Percentiles rank a stretch among this genome's conserved stretches.
Evolutionary conservation across 164 flowering plant genomes (phyloP).

Genomic region (Magnolia officinalis): DNA sequence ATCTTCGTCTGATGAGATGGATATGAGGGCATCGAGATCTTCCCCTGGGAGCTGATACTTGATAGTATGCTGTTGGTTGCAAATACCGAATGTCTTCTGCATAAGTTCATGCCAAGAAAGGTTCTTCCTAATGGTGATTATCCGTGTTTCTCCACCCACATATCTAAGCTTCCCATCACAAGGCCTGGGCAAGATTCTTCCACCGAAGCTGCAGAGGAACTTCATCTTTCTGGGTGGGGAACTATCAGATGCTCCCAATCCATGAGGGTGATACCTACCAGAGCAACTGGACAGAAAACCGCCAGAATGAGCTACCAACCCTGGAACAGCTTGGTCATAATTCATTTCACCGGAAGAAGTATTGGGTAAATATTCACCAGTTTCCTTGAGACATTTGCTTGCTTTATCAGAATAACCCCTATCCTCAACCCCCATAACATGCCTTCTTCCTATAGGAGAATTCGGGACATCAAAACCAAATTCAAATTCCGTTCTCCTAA

Average conservation of each 20-base stretch:
- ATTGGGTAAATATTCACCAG: conserved; percentile 17
- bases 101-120: conserved; percentile 47
- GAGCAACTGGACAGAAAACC: conserved; percentile 30
- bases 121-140: conserved; percentile 53
- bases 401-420: conserved; percentile 22
- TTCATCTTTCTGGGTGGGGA: conserved; percentile 52
- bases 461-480: conserved; percentile 23
- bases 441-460: conserved; percentile 4
- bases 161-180: conserved; percentile 79
- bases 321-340: conserved; percentile 19
- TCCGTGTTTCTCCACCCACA: conserved; percentile 89
- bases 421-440: conserved; percentile 22
- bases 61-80: conserved; percentile 55
- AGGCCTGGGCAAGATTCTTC: conserved; percentile 77
- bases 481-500: conserved; percentile 32
- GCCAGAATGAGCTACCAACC: conserved; percentile 16
- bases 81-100: conserved; percentile 54
- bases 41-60: conserved; percentile 93
- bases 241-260: conserved; percentile 29
- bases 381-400: conserved; percentile 26
- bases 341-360: conserved; percentile 21
- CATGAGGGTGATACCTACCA: conserved; percentile 19
- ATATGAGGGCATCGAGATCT: conserved; percentile 86
- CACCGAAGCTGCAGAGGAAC: conserved; percentile 87
- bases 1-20: conserved; percentile 82